Percentiles rank a stretch among this genome's conserved stretches.
These are phyloP conservation scores for Cercophora scortea DNA, from an alignment of 495 filamentous ascomycete genomes.

Conservation along the genomic window DNA sequence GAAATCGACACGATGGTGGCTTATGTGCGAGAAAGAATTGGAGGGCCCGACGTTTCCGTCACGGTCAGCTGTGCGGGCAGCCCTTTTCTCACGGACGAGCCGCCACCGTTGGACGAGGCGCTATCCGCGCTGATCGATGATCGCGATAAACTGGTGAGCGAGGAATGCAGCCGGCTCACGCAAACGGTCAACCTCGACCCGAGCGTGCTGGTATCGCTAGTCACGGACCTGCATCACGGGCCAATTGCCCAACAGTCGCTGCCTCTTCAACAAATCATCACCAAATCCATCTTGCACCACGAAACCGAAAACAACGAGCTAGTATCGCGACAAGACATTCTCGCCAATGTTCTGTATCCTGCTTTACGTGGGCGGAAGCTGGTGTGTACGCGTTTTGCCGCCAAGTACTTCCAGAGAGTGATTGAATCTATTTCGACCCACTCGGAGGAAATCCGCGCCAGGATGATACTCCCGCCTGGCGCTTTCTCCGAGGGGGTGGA, in stretches of 20 bases:
- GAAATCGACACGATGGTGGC: slow-evolving; percentile 18
- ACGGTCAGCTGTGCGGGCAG: slow-evolving; percentile 21
- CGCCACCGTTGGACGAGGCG: slow-evolving; percentile 12
- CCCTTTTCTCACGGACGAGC: slow-evolving; percentile 7
- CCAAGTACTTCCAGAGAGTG: slow-evolving; percentile 29
- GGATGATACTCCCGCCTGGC: slow-evolving; percentile 20
- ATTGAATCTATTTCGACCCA: slow-evolving; percentile 29
- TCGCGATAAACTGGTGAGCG: slow-evolving; percentile 12
- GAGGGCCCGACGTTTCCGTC: slow-evolving; percentile 13
- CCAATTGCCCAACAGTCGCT: slow-evolving; percentile 17
- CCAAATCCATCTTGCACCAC: slow-evolving; percentile 24
- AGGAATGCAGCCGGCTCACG: slow-evolving; percentile 22
- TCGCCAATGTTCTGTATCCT: slow-evolving; percentile 27
- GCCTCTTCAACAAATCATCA: slow-evolving; percentile 27
- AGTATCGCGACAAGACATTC: slow-evolving; percentile 22
- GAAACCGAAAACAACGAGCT: slow-evolving; percentile 22
- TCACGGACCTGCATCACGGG: slow-evolving; percentile 34
- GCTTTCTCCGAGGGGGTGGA: background rate
- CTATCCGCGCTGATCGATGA: slow-evolving; percentile 14
- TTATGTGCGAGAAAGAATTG: slow-evolving; percentile 11
- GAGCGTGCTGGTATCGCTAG: slow-evolving; percentile 29
- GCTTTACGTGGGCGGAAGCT: slow-evolving; percentile 25
- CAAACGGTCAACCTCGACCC: slow-evolving; percentile 32
- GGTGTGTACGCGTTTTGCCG: slow-evolving; percentile 28
- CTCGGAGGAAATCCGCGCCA: slow-evolving; percentile 29